These are phyloP conservation scores for Cucurbita pepo DNA, from an alignment of 306 rosid species.

Conservation along the genomic window DNA sequence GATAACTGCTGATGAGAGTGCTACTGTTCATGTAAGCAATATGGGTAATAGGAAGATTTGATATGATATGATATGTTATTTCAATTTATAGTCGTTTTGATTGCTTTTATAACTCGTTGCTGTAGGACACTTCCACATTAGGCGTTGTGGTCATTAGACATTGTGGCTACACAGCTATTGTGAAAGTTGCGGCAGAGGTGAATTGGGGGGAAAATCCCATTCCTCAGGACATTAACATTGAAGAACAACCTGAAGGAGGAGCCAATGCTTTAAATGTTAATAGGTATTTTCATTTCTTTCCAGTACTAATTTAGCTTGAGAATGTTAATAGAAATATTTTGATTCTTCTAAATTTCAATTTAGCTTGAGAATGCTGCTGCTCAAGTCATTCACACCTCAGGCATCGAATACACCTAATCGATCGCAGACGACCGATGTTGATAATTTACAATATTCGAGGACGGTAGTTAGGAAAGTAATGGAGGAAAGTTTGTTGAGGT, in stretches of 20 bases:
- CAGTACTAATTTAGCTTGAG: conserved; percentile 49
- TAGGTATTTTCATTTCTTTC: conserved; percentile 31
- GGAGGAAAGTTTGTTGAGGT: conserved; percentile 56
- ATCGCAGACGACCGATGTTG: conserved; percentile 35
- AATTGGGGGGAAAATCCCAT: conserved; percentile 36
- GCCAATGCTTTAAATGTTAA: conserved; percentile 84
- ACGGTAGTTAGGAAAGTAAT: conserved; percentile 52
- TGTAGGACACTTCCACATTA: conserved; percentile 78
- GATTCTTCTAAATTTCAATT: conserved; percentile 9
- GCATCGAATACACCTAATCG: conserved; percentile 31
- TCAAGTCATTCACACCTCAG: conserved; percentile 48
- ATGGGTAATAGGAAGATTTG: neutral
- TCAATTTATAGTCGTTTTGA: neutral
- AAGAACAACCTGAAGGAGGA: conserved; percentile 96
- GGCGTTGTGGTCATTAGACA: conserved; percentile 75
- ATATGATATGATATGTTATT: neutral
- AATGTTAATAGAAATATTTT: conserved; percentile 16
- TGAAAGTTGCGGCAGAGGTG: conserved; percentile 50
- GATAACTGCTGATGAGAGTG: conserved; percentile 96
- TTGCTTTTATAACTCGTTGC: conserved; percentile 10
- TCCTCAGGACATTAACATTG: conserved; percentile 66
- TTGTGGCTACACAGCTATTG: conserved; percentile 92
- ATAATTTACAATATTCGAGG: conserved; percentile 29
- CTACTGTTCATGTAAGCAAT: conserved; percentile 83
- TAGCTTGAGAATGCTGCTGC: conserved; percentile 84